These are phyloP conservation scores for Helicostylum pulchrum DNA, from an alignment of 192 early-diverging fungal genomes.

Conservation along the genomic window DNA sequence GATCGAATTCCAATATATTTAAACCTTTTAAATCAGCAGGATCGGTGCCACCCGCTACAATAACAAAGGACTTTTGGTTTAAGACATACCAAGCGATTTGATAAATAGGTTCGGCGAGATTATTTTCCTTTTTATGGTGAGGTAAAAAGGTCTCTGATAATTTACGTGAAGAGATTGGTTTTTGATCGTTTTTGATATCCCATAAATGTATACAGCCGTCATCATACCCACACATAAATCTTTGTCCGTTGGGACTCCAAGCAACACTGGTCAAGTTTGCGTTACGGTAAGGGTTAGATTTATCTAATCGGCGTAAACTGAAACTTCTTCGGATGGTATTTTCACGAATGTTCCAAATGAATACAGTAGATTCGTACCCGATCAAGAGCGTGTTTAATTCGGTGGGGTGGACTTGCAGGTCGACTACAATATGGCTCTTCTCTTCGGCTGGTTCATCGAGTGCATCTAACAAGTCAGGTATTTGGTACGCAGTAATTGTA, in stretches of 20 bases:
- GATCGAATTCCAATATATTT: conserved; percentile 38
- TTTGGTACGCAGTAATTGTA: conserved; percentile 34
- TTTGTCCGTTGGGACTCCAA: conserved; percentile 50
- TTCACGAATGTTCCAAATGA: conserved; percentile 51
- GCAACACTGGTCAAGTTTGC: conserved; percentile 37
- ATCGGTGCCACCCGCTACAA: conserved; percentile 43
- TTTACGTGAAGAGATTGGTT: conserved; percentile 29
- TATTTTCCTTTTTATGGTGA: conserved; percentile 16
- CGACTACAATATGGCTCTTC: conserved; percentile 35
- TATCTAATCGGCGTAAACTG: conserved; percentile 20
- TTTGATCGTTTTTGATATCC: conserved; percentile 32
- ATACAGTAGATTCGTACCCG: conserved; percentile 44
- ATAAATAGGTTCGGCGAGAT: conserved; percentile 43
- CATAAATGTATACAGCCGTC: conserved; percentile 47
- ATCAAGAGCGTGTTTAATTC: conserved; percentile 53
- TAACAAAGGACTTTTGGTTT: conserved; percentile 34
- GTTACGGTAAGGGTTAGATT: conserved; percentile 8
- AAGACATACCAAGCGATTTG: conserved; percentile 42
- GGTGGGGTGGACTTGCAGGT: conserved; percentile 47
- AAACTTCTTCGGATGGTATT: conserved; percentile 33
- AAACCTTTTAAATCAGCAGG: conserved; percentile 41
- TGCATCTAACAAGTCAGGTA: conserved; percentile 40
- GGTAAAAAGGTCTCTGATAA: conserved; percentile 20
- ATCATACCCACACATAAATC: conserved; percentile 45
- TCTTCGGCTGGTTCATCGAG: conserved; percentile 9